A percentile compares a stretch with the other conserved stretches of the same genome.
Evolutionary conservation across 768 basidiomycete species (phyloP).

Genomic region (Collybiopsis luxurians): DNA sequence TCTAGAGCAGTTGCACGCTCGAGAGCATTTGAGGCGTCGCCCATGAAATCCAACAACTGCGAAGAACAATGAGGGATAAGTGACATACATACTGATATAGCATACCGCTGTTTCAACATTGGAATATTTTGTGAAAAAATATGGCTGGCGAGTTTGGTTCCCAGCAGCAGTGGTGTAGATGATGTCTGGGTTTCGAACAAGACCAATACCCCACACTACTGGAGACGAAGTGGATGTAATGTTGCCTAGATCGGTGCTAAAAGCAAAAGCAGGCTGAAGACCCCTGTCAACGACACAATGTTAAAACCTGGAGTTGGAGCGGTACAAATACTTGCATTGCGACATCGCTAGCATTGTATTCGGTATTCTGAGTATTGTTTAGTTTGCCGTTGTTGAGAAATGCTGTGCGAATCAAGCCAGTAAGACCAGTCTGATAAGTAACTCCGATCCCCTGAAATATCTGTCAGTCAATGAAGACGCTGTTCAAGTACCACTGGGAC

Average conservation of each 20-base stretch:
- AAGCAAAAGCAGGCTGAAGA: constrained; percentile 10
- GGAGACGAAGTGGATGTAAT: constrained; percentile 9
- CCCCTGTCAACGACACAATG: neutral
- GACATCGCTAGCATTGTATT: no score
- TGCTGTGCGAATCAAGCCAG: constrained; percentile 4
- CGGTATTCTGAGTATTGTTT: constrained; percentile 1
- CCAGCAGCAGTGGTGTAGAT: constrained; percentile 3
- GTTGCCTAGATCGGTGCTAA: constrained; percentile 11
- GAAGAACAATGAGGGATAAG: neutral
- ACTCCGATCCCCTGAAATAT: neutral
- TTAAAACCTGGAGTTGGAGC: neutral
- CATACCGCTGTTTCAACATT: constrained; percentile 2
- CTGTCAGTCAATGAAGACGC: neutral
- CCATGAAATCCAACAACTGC: constrained; percentile 8
- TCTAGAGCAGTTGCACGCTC: constrained; percentile 10
- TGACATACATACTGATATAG: neutral
- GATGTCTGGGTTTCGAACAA: constrained; percentile 13
- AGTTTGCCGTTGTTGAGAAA: constrained; percentile 8
- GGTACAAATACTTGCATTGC: constrained; percentile 3
- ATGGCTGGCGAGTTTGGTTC: constrained; percentile 9
- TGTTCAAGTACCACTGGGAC: neutral
- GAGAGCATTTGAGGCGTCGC: constrained; percentile 6
- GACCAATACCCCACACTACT: constrained; percentile 14
- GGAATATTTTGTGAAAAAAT: constrained; percentile 12
- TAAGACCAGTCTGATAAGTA: constrained; percentile 10